phyloP scores from a whole-genome alignment of 2,329 filamentous ascomycete species.

The Pseudocercospora cruenta region DNA sequence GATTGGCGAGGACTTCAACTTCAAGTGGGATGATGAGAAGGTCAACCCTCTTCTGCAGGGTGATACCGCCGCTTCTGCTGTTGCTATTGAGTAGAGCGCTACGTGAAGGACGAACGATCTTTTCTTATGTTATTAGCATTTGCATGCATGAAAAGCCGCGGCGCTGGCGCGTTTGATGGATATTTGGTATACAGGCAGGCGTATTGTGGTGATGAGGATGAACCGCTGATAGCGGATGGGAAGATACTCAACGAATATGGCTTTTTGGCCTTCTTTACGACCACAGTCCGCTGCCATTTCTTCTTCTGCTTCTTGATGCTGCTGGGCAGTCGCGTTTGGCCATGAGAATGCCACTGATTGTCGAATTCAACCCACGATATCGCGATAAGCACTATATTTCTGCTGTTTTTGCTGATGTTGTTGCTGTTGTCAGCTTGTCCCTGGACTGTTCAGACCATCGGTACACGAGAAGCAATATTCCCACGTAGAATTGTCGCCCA shows the following conservation, averaged over 20 bases:
- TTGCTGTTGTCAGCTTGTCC: no score
- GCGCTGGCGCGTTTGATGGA: no score
- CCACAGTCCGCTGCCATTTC: no score
- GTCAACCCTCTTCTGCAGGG: slow-evolving; percentile 65
- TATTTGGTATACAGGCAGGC: not conserved
- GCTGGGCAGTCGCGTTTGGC: no score
- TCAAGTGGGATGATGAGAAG: slow-evolving; percentile 68
- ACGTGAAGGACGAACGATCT: not conserved
- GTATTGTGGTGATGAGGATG: not conserved
- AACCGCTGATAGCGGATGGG: not conserved
- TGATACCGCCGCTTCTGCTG: slow-evolving; percentile 25
- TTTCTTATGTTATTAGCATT: not conserved
- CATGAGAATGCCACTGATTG: no score
- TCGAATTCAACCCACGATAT: no score
- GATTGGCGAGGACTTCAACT: slow-evolving; percentile 73
- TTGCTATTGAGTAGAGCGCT: slow-evolving; percentile 31
- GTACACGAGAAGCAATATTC: no score
- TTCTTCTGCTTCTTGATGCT: no score
- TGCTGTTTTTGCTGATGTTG: no score
- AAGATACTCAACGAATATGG: not conserved
- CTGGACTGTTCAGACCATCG: no score
- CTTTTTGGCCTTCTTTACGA: not conserved
- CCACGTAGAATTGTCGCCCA: no score
- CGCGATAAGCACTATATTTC: no score
- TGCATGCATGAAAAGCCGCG: not conserved